Evolutionary conservation across 371 early-diverging fungal species (phyloP), one percentile per base, ranked within the genome.

Genomic region (Lichtheimia ornata): DNA sequence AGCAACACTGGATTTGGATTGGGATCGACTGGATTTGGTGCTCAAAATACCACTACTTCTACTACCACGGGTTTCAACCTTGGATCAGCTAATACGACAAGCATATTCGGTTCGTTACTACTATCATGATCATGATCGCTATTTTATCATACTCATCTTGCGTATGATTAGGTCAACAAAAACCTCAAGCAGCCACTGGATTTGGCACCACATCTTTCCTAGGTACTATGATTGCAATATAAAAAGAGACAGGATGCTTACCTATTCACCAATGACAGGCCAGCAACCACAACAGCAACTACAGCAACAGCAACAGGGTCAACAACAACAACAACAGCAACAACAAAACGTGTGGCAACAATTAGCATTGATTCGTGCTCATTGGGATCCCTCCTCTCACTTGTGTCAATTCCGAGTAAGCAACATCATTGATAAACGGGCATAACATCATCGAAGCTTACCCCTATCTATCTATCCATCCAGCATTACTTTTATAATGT

Each of bases 401-500:
- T 72, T 82, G 51, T 95, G 93, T 69, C 86, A 90, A 53, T 94
- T 95, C 71, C 88, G 87, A 73, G 77, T 77, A 77, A 55, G 54
- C 47, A n/a, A 1, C 47, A n/a, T 47, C 18, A 47, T n/a, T 5
- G 17, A 43, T 43, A 17, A 22, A 47, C n/a, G 2, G 2, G 22
- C 0, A 47, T 53, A n/a, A 40, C 35, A 35, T 35, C 0, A 35
- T 5, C 5, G 35, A 35, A 28, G 4, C 43, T 40, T 13, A 50
- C n/a, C 5, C 42, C 25, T 45, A 28, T 49, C 14, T 53, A 22
- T 44, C 25, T 45, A 28, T 49, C 14, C 50, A 22, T 44, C 20
- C 56, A 77, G 73, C 93, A 94, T 71, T 95, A 92, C 68, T 96
- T 95, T 62, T 96, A 96, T 71, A 96, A 95, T 66, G 83, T 88